Conservation (phyloP, 805 yeast genomes). For the Kuraishia borneana region DNA sequence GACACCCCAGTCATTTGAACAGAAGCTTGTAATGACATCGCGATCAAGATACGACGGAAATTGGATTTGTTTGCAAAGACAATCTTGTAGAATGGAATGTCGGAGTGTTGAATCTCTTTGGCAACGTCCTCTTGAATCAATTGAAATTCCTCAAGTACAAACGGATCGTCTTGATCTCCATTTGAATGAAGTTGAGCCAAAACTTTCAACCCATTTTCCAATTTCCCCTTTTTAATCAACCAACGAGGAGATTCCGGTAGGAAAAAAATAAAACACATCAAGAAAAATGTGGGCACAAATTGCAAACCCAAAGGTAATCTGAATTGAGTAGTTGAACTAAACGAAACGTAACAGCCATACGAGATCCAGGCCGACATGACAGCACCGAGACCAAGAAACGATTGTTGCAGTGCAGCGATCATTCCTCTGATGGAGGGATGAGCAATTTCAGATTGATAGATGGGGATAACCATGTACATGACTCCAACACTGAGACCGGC, state of each 20-base stretch:
- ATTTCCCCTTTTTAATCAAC: constrained; percentile 29
- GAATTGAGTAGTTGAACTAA: constrained; percentile 16
- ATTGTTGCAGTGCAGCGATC: constrained; percentile 70
- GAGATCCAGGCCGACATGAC: constrained; percentile 19
- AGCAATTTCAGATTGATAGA: constrained; percentile 47
- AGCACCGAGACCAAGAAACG: constrained; percentile 19
- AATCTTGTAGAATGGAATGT: not conserved
- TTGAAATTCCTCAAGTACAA: constrained; percentile 41
- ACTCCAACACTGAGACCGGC: constrained; percentile 65
- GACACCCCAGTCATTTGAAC: constrained; percentile 28
- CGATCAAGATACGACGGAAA: constrained; percentile 10
- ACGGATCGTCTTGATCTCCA: constrained; percentile 31
- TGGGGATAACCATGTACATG: constrained; percentile 57
- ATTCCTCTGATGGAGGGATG: constrained; percentile 58
- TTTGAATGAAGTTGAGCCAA: constrained; percentile 30
- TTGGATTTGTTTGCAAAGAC: not conserved
- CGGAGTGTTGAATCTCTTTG: constrained; percentile 3
- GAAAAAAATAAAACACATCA: constrained; percentile 25
- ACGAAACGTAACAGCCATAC: constrained; percentile 16
- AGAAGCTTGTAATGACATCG: constrained; percentile 11
- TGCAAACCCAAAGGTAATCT: constrained; percentile 38
- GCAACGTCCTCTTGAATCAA: constrained; percentile 46
- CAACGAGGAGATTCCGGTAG: constrained; percentile 44
- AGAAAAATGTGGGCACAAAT: constrained; percentile 31
- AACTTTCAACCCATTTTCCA: constrained; percentile 30